Evolutionary conservation across 441 rosid species (phyloP), one percentile per base, ranked within the genome.

Genomic region (Francoa sonchifolia): DNA sequence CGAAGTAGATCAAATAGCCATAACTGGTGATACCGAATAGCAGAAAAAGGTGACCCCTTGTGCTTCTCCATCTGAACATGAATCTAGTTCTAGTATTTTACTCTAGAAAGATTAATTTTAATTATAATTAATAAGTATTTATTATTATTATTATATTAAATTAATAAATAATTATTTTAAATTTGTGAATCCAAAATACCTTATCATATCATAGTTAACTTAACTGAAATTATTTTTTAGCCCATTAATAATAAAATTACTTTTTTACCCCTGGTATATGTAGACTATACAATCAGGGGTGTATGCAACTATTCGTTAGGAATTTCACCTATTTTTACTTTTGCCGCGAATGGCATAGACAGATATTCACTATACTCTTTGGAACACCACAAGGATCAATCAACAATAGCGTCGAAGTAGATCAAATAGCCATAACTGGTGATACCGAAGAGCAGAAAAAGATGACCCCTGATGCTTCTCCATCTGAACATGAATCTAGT

Each of bases 311-410:
- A n/a, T n/a, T n/a, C n/a, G n/a, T n/a, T n/a, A n/a, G n/a, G n/a
- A n/a, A 77, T 44, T 77, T 59, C 61, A 77, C 82, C 0, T 77
- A 71, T 47, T 54, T 74, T 37, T 71, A 48, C 36, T 77, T 74
- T 19, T 74, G 86, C 2, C 67, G 74, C 25, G 82, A 77, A 63
- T 73, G 86, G 44, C 86, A 73, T 40, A 54, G 72, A 55, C 80
- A 77, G 65, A 68, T 73, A 50, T 66, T 74, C 54, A 77, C 79
- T 19, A 62, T 76, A 31, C 72, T 77, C 43, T 68, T 77, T 0
- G 79, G 79, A 47, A 66, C 74, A 20, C 82, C 86, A 9, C 72
- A 45, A 58, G 82, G 86, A 19, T 76, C 81, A 0, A 44, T 73
- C 22, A 12, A 21, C 29, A 27, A 9, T 22, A 36, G 30, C 29